Percentiles rank a stretch among this genome's conserved stretches.
Evolutionary conservation across 1,139 yeast species (phyloP).

Genomic region (Taphrina communis): DNA sequence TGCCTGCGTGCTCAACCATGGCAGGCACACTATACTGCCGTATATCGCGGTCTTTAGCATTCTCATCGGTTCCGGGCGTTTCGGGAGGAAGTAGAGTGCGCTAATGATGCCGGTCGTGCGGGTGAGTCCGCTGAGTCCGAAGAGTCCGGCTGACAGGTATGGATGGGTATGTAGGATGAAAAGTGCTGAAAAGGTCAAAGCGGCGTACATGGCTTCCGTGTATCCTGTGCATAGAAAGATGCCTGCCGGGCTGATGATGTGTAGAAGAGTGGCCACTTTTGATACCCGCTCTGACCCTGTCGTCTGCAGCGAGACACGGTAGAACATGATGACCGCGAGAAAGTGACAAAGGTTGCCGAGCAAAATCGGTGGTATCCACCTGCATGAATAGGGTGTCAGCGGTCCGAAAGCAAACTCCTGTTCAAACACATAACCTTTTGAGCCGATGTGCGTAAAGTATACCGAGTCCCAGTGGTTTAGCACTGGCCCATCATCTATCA

Average conservation of each 20-base stretch:
- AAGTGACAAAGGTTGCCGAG: conserved; percentile 64
- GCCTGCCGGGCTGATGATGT: conserved; percentile 76
- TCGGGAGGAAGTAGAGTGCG: conserved; percentile 71
- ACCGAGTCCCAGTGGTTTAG: conserved; percentile 67
- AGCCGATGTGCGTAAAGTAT: conserved; percentile 67
- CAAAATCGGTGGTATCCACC: conserved; percentile 46
- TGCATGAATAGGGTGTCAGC: conserved; percentile 68
- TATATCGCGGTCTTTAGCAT: conserved; percentile 26
- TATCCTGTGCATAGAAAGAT: conserved; percentile 76
- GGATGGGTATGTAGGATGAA: conserved; percentile 57
- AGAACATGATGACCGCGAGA: conserved; percentile 59
- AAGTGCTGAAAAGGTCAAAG: conserved; percentile 67
- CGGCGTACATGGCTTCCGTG: conserved; percentile 75
- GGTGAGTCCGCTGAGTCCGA: conserved; percentile 65
- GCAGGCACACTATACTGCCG: conserved; percentile 55
- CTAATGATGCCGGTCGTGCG: conserved; percentile 78
- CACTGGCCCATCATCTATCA: not conserved
- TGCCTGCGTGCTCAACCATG: conserved; percentile 59
- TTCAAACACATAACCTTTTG: conserved; percentile 64
- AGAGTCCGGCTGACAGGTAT: conserved; percentile 62
- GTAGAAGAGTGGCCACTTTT: conserved; percentile 57
- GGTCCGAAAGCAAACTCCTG: conserved; percentile 92
- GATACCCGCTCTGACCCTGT: conserved; percentile 54
- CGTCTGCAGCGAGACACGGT: conserved; percentile 55
- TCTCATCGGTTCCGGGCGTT: conserved; percentile 49